These are phyloP conservation scores for Alternaria brassicicola DNA, from an alignment of 2,329 filamentous ascomycete species.

Conservation along the genomic window DNA sequence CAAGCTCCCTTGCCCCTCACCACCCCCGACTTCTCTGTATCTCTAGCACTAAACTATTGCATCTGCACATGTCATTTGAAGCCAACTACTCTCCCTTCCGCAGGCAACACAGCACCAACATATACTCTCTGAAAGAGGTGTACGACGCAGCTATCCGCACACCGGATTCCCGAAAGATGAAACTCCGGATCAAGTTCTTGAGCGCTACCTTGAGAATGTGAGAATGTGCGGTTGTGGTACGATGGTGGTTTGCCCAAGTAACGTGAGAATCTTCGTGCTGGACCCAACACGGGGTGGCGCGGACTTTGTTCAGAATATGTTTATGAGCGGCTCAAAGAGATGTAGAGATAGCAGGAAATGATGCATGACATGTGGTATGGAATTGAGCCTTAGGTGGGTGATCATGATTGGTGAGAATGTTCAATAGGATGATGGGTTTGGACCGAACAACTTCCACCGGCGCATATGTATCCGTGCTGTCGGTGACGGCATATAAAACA, in stretches of 20 bases:
- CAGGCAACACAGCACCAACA: background rate
- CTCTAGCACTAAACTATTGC: background rate
- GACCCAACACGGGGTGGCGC: background rate
- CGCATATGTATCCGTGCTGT: too few relatives aligned
- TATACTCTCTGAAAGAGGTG: background rate
- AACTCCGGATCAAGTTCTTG: background rate
- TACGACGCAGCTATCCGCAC: background rate
- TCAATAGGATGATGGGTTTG: too few relatives aligned
- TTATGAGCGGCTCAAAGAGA: background rate
- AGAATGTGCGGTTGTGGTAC: background rate
- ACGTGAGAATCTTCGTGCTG: background rate
- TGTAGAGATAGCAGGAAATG: background rate
- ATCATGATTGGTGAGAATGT: too few relatives aligned
- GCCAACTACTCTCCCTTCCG: background rate
- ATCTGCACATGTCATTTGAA: background rate
- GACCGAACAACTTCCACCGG: too few relatives aligned
- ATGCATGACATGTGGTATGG: background rate
- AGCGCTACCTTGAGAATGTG: background rate
- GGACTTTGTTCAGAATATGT: background rate
- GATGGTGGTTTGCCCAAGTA: background rate
- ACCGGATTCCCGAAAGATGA: background rate
- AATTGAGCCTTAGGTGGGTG: background rate
- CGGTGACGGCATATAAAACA: too few relatives aligned
- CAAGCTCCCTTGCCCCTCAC: background rate
- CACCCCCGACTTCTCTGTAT: background rate